Conservation (phyloP, 306 rosid genomes). For the Dalbergia oliveri region DNA sequence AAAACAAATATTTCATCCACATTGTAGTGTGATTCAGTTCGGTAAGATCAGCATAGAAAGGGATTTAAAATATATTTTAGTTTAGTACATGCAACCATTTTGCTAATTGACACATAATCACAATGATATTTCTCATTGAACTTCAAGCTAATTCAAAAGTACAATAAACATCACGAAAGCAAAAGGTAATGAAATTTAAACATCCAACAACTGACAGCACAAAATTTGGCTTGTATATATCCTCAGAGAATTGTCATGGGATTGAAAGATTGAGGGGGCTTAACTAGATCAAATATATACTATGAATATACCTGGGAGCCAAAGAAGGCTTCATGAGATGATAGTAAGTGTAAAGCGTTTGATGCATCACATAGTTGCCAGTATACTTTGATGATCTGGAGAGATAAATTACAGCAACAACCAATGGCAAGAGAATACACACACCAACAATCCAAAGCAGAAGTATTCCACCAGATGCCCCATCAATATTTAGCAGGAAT, state of each 20-base stretch:
- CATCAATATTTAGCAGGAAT: conserved; percentile 81
- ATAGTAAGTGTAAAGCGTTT: conserved; percentile 86
- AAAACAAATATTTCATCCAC: conserved; percentile 5
- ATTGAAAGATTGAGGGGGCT: neutral
- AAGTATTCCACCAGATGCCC: conserved; percentile 97
- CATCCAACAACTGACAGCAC: neutral
- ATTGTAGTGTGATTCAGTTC: conserved; percentile 7
- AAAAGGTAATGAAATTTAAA: neutral
- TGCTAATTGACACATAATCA: conserved; percentile 8
- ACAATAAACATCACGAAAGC: conserved; percentile 17
- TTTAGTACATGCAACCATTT: conserved; percentile 1
- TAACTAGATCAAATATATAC: conserved; percentile 11
- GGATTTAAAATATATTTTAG: conserved; percentile 2
- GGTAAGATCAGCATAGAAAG: neutral
- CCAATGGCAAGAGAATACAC: conserved; percentile 96
- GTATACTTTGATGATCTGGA: conserved; percentile 95
- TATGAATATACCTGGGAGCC: conserved; percentile 82
- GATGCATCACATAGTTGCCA: conserved; percentile 98
- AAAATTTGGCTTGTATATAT: neutral
- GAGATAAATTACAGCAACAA: conserved; percentile 92
- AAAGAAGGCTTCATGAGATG: conserved; percentile 94
- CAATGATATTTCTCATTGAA: conserved; percentile 22
- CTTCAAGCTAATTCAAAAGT: conserved; percentile 28
- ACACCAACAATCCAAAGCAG: conserved; percentile 96
- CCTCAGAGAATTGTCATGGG: conserved; percentile 28